Evolutionary conservation across 805 yeast species (phyloP).

Genomic region (Lipomyces orientalis): DNA sequence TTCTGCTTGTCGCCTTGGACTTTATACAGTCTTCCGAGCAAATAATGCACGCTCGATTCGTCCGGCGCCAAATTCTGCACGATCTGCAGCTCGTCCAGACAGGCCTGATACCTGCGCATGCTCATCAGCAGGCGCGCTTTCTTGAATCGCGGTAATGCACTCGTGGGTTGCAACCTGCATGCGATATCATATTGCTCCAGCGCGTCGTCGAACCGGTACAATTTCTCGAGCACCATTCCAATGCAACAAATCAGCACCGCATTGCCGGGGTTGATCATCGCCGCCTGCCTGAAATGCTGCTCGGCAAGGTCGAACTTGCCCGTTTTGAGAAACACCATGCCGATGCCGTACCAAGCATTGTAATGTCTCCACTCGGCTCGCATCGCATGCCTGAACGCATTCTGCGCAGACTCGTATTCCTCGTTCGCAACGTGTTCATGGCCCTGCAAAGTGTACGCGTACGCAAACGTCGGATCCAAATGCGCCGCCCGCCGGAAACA

Average conservation of each 20-base stretch:
- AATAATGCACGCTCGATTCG: constrained; percentile 90
- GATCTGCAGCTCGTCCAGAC: constrained; percentile 74
- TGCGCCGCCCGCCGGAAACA: constrained; percentile 82
- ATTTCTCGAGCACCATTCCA: constrained; percentile 88
- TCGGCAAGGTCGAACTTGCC: constrained; percentile 87
- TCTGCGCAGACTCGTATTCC: constrained; percentile 86
- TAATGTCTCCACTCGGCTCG: constrained; percentile 81
- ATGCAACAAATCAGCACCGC: constrained; percentile 89
- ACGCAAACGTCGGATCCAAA: constrained; percentile 71
- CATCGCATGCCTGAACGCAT: constrained; percentile 79
- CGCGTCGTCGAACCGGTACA: constrained; percentile 72
- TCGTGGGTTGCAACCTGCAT: constrained; percentile 78
- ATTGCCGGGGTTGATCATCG: constrained; percentile 86
- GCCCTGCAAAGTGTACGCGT: constrained; percentile 91
- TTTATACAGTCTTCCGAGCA: constrained; percentile 85
- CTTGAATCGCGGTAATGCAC: constrained; percentile 85
- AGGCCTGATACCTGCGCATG: constrained; percentile 71
- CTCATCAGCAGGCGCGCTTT: constrained; percentile 81
- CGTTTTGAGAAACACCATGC: constrained; percentile 86
- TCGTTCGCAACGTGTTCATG: constrained; percentile 90
- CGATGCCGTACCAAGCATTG: constrained; percentile 94
- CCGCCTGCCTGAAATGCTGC: constrained; percentile 84
- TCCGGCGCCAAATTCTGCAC: constrained; percentile 84
- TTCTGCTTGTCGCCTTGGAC: constrained; percentile 71
- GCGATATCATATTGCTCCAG: constrained; percentile 83